phyloP scores from a whole-genome alignment of 2,329 filamentous ascomycete genomes.

The Cryphonectria carpinicola region DNA sequence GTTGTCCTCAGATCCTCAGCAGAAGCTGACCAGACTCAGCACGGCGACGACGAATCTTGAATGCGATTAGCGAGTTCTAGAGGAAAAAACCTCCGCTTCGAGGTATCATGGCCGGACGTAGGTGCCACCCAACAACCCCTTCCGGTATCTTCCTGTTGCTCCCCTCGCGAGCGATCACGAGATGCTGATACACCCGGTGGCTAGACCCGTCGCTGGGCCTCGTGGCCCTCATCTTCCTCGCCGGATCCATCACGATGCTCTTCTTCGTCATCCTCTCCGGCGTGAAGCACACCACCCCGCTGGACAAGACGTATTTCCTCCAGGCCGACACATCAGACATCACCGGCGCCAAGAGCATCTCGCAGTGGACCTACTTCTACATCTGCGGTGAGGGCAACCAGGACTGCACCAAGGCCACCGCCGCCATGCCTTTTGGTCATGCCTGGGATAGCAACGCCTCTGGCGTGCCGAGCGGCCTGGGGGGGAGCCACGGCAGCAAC shows the following conservation, averaged over 20 bases:
- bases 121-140: not conserved
- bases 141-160: not conserved
- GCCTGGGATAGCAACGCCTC: conserved; percentile 60
- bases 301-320: conserved; percentile 85
- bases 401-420: conserved; percentile 65
- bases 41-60: not conserved
- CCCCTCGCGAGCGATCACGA: not conserved
- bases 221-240: conserved; percentile 53
- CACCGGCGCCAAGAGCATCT: conserved; percentile 64
- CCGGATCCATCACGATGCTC: conserved; percentile 55
- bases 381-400: conserved; percentile 69
- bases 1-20: not conserved
- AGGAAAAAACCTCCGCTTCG: not conserved
- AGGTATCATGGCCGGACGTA: conserved; percentile 28
- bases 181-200: conserved; percentile 2
- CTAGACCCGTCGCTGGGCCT: conserved; percentile 49
- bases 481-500: conserved; percentile 47
- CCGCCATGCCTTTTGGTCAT: conserved; percentile 72
- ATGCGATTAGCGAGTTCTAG: not conserved
- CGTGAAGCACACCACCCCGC: conserved; percentile 52
- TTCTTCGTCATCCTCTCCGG: conserved; percentile 64
- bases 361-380: conserved; percentile 92
- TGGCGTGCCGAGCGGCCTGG: conserved; percentile 49
- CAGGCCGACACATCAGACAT: conserved; percentile 77
- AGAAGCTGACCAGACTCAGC: not conserved